Conservation (phyloP, 192 early-diverging fungal species). For the Obelidium mucronatum region DNA sequence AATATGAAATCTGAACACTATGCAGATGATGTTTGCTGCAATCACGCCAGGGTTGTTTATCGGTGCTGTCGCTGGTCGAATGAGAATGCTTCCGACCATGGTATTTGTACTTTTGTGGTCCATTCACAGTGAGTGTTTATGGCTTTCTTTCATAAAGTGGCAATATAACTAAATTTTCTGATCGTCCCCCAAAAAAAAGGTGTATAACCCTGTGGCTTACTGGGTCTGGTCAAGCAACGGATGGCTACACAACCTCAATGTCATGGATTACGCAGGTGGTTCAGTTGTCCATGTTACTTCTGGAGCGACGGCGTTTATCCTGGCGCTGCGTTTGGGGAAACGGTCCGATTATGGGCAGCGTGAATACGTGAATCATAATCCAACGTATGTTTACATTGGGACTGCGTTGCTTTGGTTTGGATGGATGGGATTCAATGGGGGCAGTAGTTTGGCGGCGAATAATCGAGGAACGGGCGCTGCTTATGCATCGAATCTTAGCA, state of each 20-base stretch:
- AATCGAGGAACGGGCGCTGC: slow-evolving; percentile 87
- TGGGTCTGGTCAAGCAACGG: slow-evolving; percentile 18
- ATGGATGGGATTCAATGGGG: slow-evolving; percentile 95
- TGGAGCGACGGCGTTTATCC: slow-evolving; percentile 58
- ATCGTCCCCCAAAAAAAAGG: too few species aligned
- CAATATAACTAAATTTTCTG: slow-evolving; percentile 1
- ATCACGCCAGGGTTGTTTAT: slow-evolving; percentile 89
- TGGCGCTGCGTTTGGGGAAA: slow-evolving; percentile 59
- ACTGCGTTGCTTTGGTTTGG: slow-evolving; percentile 83
- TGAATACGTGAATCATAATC: slow-evolving; percentile 57
- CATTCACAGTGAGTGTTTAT: slow-evolving; percentile 85
- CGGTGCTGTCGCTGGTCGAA: slow-evolving; percentile 86
- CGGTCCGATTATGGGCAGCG: slow-evolving; percentile 19
- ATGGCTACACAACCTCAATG: slow-evolving; percentile 3
- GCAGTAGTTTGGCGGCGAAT: slow-evolving; percentile 81
- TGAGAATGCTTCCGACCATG: slow-evolving; percentile 81
- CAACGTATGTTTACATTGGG: slow-evolving; percentile 83
- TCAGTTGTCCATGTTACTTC: slow-evolving; percentile 24
- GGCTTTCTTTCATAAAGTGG: too few species aligned
- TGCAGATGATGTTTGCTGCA: slow-evolving; percentile 90
- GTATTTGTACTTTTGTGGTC: slow-evolving; percentile 83
- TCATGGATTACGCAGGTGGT: slow-evolving; percentile 30
- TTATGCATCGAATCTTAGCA: slow-evolving; percentile 86
- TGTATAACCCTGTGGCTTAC: slow-evolving; percentile 11
- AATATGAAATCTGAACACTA: slow-evolving; percentile 63